phyloP scores from a whole-genome alignment of 2,329 filamentous ascomycete genomes.

The Tolypocladium album region DNA sequence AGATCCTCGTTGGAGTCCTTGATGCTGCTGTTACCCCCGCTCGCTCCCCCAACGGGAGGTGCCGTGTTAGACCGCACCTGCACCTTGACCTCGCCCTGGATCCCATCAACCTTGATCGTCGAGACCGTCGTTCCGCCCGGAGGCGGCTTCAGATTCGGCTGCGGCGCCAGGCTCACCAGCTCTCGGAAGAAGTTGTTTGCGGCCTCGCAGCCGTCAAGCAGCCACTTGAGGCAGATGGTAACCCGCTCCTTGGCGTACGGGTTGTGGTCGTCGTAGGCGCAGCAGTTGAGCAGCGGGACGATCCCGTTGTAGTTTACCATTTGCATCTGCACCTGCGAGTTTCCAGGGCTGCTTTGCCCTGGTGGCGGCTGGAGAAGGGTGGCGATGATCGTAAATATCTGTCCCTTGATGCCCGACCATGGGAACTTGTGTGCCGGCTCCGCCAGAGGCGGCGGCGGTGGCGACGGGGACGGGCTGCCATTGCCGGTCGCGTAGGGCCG shows the following conservation, averaged over 20 bases:
- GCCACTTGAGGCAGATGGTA: slow-evolving; percentile 78
- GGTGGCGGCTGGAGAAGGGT: slow-evolving; percentile 77
- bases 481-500: slow-evolving; percentile 43
- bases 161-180: slow-evolving; percentile 37
- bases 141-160: slow-evolving; percentile 24
- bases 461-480: slow-evolving; percentile 22
- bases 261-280: slow-evolving; percentile 84
- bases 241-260: slow-evolving; percentile 89
- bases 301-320: slow-evolving; percentile 79
- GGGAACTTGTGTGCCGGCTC: slow-evolving; percentile 54
- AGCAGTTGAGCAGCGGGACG: slow-evolving; percentile 79
- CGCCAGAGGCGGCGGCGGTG: slow-evolving; percentile 38
- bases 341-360: slow-evolving; percentile 48
- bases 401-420: slow-evolving; percentile 73
- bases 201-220: slow-evolving; percentile 63
- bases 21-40: slow-evolving; percentile 8
- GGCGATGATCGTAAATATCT: slow-evolving; percentile 83
- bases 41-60: slow-evolving; percentile 9
- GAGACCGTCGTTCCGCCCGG: slow-evolving; percentile 25
- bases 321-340: slow-evolving; percentile 73
- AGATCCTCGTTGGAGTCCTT: slow-evolving; percentile 20
- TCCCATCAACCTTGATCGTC: slow-evolving; percentile 42
- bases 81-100: slow-evolving; percentile 45
- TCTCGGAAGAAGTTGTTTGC: slow-evolving; percentile 63
- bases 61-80: slow-evolving; percentile 30